Base-by-base conservation (phyloP, 345 rosid genomes). In the Boechera stricta region DNA sequence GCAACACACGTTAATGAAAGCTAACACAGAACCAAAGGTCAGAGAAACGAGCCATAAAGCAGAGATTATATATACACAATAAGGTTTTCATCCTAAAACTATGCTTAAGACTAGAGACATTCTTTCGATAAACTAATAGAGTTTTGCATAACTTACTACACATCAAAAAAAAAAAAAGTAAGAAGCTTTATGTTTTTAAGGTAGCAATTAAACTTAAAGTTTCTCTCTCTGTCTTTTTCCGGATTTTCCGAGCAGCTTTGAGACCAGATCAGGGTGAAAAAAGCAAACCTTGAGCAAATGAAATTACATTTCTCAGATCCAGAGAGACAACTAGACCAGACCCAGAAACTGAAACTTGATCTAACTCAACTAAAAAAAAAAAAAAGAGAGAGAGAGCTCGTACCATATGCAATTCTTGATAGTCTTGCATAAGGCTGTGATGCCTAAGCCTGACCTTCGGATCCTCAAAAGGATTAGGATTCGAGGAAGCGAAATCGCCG, bases 401-500 rank as follows among this genome's bases (percentile, higher is more conserved):
- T 80, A 91, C 97, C 91, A 79, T 86, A 16, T 73, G 74, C 44
- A 90, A 58, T 63, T 88, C 89, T 63, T 67, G 77, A 68, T 75
- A 90, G 75, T 88, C 95, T 78, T 91, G 93, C 89, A 81, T 55
- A 68, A 89, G 90, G 45, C 82, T 82, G 65, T 82, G 89, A 75
- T 83, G 87, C 79, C 79, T 89, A 62, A 84, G 42, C 75, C 82
- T 83, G 45, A 77, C 64, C 76, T 85, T 88, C 1, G 83, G 81
- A 72, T 83, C 91, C 64, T 86, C 87, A 48, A 54, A 54, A 61
- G 29, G 66, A 52, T 26, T 42, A 42, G 57, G 15, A 12, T 24
- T 67, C 3, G 28, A 49, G 52, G 69, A 74, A 67, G 32, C 72
- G 78, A 74, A 77, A 68, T 36, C 83, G 8, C 73, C 77, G 54